phyloP scores from a whole-genome alignment of 495 filamentous ascomycete species.

The Xylaria telfairii region DNA sequence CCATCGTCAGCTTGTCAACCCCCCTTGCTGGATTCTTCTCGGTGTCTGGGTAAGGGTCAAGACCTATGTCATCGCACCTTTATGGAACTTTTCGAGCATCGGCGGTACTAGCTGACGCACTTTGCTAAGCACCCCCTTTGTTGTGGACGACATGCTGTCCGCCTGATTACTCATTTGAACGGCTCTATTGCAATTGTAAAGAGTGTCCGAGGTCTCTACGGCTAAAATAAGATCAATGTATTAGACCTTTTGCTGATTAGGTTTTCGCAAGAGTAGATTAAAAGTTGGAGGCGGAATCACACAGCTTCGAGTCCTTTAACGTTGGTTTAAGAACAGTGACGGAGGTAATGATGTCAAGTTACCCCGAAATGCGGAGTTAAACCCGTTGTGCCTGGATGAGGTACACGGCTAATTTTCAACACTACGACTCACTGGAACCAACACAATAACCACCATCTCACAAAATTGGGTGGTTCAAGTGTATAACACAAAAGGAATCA shows the following conservation, averaged over 20 bases:
- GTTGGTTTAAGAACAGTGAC: background rate
- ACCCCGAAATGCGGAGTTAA: constrained; percentile 20
- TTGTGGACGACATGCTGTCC: constrained; percentile 49
- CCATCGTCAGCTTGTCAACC: constrained; percentile 25
- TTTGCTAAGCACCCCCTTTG: constrained; percentile 73
- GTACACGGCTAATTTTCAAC: background rate
- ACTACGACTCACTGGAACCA: background rate
- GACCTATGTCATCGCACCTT: constrained; percentile 64
- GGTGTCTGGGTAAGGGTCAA: background rate
- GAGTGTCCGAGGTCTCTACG: background rate
- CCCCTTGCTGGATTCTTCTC: background rate
- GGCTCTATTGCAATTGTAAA: background rate
- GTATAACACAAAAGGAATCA: constrained; percentile 54
- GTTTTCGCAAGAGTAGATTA: background rate
- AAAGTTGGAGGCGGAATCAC: background rate
- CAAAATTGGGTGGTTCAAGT: background rate
- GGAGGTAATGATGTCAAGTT: constrained; percentile 24
- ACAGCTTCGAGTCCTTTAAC: background rate
- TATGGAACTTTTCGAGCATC: constrained; percentile 95
- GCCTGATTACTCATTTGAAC: constrained; percentile 33
- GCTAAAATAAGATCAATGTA: background rate
- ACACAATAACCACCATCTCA: background rate
- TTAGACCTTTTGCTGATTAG: background rate
- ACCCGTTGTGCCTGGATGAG: background rate
- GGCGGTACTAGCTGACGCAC: constrained; percentile 93